These are phyloP conservation scores for Aspergillus texensis DNA, from an alignment of 2,329 filamentous ascomycete species.

Conservation along the genomic window DNA sequence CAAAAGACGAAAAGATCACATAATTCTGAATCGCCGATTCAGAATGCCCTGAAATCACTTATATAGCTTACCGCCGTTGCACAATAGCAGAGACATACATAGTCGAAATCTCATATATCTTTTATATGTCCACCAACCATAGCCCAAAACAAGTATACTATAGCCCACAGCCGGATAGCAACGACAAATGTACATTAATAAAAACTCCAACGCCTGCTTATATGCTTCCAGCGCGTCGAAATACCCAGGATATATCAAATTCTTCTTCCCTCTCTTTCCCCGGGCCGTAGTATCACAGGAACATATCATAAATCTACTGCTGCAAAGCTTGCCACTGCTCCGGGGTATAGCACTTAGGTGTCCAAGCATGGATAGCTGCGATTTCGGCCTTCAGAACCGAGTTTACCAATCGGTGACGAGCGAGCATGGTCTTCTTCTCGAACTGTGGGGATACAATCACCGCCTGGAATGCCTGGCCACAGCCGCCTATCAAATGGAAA, in stretches of 20 bases:
- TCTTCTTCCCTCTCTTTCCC: neutral
- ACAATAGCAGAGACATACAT: too few relatives aligned
- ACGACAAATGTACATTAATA: conserved; percentile 18
- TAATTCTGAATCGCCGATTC: too few relatives aligned
- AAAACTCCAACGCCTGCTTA: conserved; percentile 22
- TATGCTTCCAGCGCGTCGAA: conserved; percentile 17
- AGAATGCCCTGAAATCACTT: too few relatives aligned
- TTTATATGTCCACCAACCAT: conserved; percentile 13
- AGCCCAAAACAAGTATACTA: conserved; percentile 4
- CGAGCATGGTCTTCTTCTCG: conserved; percentile 73
- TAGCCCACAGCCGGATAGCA: conserved; percentile 9
- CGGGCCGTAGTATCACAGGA: neutral
- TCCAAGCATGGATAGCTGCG: conserved; percentile 90
- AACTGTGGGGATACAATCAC: conserved; percentile 72
- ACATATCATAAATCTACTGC: conserved; percentile 23
- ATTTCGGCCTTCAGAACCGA: conserved; percentile 82
- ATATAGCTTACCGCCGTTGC: too few relatives aligned
- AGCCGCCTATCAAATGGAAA: conserved; percentile 57
- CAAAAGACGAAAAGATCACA: too few relatives aligned
- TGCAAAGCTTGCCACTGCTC: conserved; percentile 81
- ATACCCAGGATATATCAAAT: conserved; percentile 18
- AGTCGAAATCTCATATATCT: neutral
- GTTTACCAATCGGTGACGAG: conserved; percentile 85
- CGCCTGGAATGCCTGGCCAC: conserved; percentile 71
- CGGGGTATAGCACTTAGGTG: conserved; percentile 87